A percentile compares a stretch with the other conserved stretches of the same genome.
phyloP scores from a whole-genome alignment of 2,329 filamentous ascomycete species.

The Mariannaea sp. region DNA sequence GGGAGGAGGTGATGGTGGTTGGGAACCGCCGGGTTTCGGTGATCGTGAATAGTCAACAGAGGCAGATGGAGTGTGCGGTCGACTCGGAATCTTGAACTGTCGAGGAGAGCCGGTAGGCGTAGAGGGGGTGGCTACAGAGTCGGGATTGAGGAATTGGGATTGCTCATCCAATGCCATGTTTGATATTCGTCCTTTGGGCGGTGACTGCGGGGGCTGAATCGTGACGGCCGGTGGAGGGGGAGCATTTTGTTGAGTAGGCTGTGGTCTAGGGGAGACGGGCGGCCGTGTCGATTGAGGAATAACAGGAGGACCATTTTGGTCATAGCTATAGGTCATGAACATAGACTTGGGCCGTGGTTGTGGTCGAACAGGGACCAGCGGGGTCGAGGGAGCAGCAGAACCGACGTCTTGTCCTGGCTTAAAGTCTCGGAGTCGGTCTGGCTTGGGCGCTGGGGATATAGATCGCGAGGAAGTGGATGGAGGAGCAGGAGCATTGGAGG shows the following conservation, averaged over 20 bases:
- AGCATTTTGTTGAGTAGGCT: conserved; percentile 24
- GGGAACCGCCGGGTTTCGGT: conserved; percentile 52
- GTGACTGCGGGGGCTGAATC: conserved; percentile 72
- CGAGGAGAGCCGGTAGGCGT: conserved; percentile 51
- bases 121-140: conserved; percentile 47
- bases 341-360: conserved; percentile 37
- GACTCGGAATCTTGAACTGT: conserved; percentile 59
- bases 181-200: conserved; percentile 56
- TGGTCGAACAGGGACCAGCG: conserved; percentile 41
- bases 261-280: conserved; percentile 32
- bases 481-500: conserved; percentile 28
- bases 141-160: conserved; percentile 54
- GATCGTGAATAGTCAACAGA: conserved; percentile 46
- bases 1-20: conserved; percentile 66
- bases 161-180: conserved; percentile 47
- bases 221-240: conserved; percentile 66
- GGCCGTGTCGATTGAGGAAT: conserved; percentile 37
- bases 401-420: conserved; percentile 45
- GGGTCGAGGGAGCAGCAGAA: conserved; percentile 40
- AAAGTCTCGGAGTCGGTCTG: conserved; percentile 49
- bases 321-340: conserved; percentile 24
- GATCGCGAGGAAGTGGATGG: conserved; percentile 39
- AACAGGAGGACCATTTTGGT: conserved; percentile 33
- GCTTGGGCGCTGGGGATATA: conserved; percentile 50
- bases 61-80: conserved; percentile 57